Evolutionary conservation across 208 protist genomes (phyloP).

Genomic region (Angomonas desouzai): DNA sequence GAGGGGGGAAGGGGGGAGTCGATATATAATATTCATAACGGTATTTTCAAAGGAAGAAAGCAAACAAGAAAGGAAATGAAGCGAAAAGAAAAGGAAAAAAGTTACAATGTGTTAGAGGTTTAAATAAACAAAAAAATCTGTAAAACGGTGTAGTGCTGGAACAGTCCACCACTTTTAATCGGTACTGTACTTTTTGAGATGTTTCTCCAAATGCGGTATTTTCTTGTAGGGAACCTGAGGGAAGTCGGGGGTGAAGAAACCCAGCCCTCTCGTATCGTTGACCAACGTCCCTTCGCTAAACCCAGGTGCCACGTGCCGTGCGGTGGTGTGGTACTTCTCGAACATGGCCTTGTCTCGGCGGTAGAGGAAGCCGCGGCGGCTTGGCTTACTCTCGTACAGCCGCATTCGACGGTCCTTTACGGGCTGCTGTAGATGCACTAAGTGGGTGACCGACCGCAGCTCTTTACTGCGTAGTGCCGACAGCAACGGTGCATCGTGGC

Average conservation of each 20-base stretch:
- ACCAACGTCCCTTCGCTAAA: constrained; percentile 74
- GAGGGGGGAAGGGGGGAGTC: too few species aligned
- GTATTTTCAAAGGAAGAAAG: too few species aligned
- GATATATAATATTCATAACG: too few species aligned
- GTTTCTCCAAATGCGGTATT: constrained; percentile 3
- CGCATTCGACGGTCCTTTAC: constrained; percentile 56
- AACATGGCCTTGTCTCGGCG: constrained; percentile 84
- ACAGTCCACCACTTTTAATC: background rate
- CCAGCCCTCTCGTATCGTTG: constrained; percentile 75
- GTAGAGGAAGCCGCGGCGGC: constrained; percentile 73
- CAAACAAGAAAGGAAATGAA: constrained; percentile 7
- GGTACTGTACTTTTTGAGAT: constrained; percentile 13
- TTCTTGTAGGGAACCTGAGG: constrained; percentile 64
- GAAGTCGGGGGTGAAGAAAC: constrained; percentile 85
- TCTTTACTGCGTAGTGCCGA: constrained; percentile 58
- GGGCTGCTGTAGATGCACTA: constrained; percentile 29
- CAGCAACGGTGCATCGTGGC: constrained; percentile 52
- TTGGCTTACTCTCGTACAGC: constrained; percentile 61
- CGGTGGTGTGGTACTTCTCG: constrained; percentile 81
- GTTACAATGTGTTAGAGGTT: background rate
- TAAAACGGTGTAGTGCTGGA: background rate
- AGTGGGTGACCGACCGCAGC: constrained; percentile 57
- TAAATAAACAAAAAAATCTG: constrained; percentile 7
- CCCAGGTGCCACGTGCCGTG: constrained; percentile 72
- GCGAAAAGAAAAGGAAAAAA: background rate